phyloP scores from a whole-genome alignment of 176 grass and related monocot species.

The Avena insularis region DNA sequence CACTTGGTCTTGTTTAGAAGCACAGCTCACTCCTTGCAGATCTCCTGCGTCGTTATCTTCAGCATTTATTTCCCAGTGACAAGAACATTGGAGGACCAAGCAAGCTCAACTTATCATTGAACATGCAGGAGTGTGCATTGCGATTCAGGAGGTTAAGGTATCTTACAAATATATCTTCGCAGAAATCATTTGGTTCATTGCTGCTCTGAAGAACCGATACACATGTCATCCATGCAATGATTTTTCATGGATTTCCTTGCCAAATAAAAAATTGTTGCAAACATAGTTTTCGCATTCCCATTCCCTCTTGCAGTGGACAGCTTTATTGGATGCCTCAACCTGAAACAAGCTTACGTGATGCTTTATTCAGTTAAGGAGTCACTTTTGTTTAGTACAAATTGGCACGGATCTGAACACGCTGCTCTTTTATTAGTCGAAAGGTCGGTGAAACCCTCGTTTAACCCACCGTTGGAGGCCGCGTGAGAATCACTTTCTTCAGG shows the following conservation, averaged over 20 bases:
- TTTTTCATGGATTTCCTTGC: neutral
- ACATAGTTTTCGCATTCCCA: too few relatives aligned
- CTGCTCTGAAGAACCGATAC: neutral
- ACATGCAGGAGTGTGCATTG: slow-evolving; percentile 4
- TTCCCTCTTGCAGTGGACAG: neutral
- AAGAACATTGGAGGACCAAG: slow-evolving; percentile 13
- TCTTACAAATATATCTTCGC: neutral
- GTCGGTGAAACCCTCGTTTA: neutral
- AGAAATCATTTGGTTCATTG: neutral
- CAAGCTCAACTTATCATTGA: neutral
- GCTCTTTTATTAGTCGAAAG: slow-evolving; percentile 10
- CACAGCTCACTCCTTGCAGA: slow-evolving; percentile 41
- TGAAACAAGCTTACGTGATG: slow-evolving; percentile 1
- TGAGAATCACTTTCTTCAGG: slow-evolving; percentile 22
- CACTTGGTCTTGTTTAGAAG: slow-evolving; percentile 23
- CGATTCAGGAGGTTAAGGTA: neutral
- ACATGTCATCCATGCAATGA: neutral
- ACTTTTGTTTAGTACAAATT: slow-evolving; percentile 33
- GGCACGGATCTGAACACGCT: neutral
- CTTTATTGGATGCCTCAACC: neutral
- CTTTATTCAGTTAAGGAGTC: slow-evolving; percentile 22
- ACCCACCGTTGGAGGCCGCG: slow-evolving; percentile 10
- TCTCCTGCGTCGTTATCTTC: slow-evolving; percentile 30
- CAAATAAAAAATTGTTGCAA: too few relatives aligned
- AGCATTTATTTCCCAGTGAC: slow-evolving; percentile 11